Evolutionary conservation across 2,329 filamentous ascomycete species (phyloP), one percentile per base, ranked within the genome.

Genomic region (Alternaria arbusti): DNA sequence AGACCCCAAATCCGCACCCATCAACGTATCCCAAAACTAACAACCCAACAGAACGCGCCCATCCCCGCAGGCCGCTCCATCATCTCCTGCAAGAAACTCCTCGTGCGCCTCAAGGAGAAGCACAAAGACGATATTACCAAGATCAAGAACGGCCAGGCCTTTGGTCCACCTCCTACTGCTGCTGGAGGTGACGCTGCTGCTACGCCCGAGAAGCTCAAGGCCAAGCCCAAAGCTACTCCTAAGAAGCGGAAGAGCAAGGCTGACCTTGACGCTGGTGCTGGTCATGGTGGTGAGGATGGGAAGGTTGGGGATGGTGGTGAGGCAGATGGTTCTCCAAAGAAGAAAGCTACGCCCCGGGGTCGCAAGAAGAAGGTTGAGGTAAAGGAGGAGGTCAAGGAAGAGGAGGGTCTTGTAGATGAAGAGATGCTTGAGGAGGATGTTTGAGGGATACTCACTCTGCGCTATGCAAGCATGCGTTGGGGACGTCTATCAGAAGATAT

Each of bases 11-110:
- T n/a, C 13, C 32, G 13, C 32, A n/a, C 15, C 17, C 36, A 40
- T 3, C 5, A 17, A 40, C 10, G 15, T 40, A 22, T 45, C 52
- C 1, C 17, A 5, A 0, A 1, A 1, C 36, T 40, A 5, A 40
- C n/a, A 17, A 17, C 1, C n/a, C 5, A 8, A 1, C 51, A 76
- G 71, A 63, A 63, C 22, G 64, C 71, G 6, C 74, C 74, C 5
- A 64, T 69, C 17, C 75, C 74, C 2, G 57, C 45, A n/a, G 70
- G 70, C 10, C 72, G 74, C 45, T 62, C 65, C 28, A 30, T 66
- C 22, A 65, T 72, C 57, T 73, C 75, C 1, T 78, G 75, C 61
- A 61, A 70, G 57, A 71, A 68, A 52, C 66, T 77, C 54, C 43
- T 76, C 22, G 44, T 44, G 2, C 72, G 71, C 25, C 65, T 77